Conservation (phyloP, 192 early-diverging fungal species). For the Mortierella alpina region DNA sequence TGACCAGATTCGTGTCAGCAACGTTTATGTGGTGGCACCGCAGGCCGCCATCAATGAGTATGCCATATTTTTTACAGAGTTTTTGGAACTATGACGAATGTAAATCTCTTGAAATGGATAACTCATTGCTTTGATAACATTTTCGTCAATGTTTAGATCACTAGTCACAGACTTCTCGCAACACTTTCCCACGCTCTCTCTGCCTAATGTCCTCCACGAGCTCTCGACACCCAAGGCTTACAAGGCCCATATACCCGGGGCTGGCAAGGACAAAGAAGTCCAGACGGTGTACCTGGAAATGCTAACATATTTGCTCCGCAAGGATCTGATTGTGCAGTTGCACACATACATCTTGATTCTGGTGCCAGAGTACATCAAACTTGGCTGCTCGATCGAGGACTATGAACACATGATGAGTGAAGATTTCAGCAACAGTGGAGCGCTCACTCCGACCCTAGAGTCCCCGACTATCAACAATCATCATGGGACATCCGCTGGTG, state of each 20-base stretch:
- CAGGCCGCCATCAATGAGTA: conserved; percentile 69
- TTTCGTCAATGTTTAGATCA: conserved; percentile 24
- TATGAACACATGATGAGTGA: conserved; percentile 50
- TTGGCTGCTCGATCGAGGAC: conserved; percentile 41
- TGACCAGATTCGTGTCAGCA: conserved; percentile 77
- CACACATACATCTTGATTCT: conserved; percentile 81
- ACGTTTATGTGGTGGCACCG: conserved; percentile 84
- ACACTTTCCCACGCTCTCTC: conserved; percentile 66
- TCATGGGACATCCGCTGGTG: background rate
- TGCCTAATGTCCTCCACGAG: conserved; percentile 66
- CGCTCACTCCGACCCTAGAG: conserved; percentile 40
- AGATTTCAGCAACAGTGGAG: conserved; percentile 20
- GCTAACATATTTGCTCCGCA: conserved; percentile 81
- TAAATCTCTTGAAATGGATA: background rate
- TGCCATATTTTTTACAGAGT: conserved; percentile 10
- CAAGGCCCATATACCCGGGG: conserved; percentile 53
- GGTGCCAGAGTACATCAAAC: conserved; percentile 69
- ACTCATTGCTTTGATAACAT: background rate
- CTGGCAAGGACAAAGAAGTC: conserved; percentile 70
- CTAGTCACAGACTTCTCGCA: conserved; percentile 67
- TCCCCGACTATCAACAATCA: conserved; percentile 18
- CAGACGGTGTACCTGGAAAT: conserved; percentile 83
- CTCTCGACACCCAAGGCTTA: conserved; percentile 70
- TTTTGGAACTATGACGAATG: background rate
- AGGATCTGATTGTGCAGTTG: conserved; percentile 80